A percentile compares a stretch with the other conserved stretches of the same genome.
Conservation (phyloP, 2,329 filamentous ascomycete genomes). For the Apiospora malaysiana region DNA sequence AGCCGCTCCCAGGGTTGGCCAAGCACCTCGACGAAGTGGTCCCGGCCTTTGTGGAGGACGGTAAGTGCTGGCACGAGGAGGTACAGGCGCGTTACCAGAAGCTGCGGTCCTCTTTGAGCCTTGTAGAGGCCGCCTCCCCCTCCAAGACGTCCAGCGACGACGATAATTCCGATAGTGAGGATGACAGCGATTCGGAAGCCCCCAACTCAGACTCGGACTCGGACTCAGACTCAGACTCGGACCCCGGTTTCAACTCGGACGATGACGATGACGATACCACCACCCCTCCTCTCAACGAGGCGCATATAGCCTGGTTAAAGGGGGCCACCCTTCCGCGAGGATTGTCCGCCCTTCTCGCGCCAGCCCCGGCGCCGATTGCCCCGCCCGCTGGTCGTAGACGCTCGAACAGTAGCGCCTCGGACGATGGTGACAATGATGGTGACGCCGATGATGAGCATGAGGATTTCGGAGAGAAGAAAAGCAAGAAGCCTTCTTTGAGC, state of each 20-base stretch:
- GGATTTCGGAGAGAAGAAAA: background rate
- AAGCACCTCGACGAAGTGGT: background rate
- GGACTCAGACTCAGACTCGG: background rate
- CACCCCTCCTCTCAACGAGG: background rate
- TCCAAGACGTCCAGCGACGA: no score
- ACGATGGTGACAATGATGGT: background rate
- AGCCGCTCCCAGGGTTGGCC: constrained; percentile 1
- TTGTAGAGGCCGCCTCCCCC: no score
- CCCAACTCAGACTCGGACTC: background rate
- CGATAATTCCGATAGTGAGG: no score
- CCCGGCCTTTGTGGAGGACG: background rate
- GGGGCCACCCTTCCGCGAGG: no score
- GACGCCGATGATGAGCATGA: background rate
- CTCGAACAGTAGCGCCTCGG: background rate
- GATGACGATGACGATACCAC: background rate
- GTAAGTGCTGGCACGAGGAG: background rate
- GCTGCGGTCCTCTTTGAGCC: background rate
- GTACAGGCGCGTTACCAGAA: background rate
- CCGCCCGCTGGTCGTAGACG: background rate
- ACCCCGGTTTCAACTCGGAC: background rate
- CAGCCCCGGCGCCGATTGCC: background rate
- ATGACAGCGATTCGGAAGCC: background rate
- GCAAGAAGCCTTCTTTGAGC: background rate
- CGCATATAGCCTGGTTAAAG: background rate
- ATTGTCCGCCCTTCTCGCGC: no score